Percentiles rank a stretch among this genome's conserved stretches.
Evolutionary conservation across 768 basidiomycete genomes (phyloP).

Genomic region (Pleurotus platypus): DNA sequence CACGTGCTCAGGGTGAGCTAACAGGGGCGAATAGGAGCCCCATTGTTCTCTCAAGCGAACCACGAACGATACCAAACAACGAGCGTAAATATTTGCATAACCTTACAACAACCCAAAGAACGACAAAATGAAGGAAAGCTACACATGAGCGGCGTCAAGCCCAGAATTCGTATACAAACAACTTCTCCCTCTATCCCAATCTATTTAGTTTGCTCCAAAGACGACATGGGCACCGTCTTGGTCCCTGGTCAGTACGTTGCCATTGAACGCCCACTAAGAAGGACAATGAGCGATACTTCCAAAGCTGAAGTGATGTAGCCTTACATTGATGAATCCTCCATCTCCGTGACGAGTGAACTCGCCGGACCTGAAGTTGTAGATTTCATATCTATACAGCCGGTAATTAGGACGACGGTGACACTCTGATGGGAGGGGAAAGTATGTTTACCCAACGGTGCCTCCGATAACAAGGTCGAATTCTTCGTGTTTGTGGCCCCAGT

Average conservation of each 20-base stretch:
- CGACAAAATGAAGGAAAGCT: too few species aligned
- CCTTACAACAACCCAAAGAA: too few species aligned
- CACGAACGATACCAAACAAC: too few species aligned
- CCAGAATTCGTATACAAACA: too few species aligned
- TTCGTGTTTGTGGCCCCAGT: neutral
- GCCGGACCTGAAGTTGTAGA: conserved; percentile 5
- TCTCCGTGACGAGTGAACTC: conserved; percentile 8
- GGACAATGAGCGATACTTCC: neutral
- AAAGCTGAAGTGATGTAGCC: neutral
- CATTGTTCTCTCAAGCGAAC: too few species aligned
- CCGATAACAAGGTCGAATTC: neutral
- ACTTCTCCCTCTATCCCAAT: too few species aligned
- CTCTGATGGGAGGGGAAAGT: neutral
- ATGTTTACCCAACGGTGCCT: neutral
- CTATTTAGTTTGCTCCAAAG: neutral
- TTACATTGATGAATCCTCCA: conserved; percentile 12
- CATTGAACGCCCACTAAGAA: neutral
- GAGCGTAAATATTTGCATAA: too few species aligned
- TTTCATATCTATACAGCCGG: neutral
- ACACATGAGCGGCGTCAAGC: too few species aligned
- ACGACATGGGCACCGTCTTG: neutral
- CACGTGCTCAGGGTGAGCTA: too few species aligned
- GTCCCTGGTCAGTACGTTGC: neutral
- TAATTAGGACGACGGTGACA: neutral
- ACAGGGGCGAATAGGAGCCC: too few species aligned